A percentile compares a stretch with the other conserved stretches of the same genome.
These are phyloP conservation scores for Nicotiana tabacum DNA, from an alignment of 257 asterid genomes.

Conservation along the genomic window DNA sequence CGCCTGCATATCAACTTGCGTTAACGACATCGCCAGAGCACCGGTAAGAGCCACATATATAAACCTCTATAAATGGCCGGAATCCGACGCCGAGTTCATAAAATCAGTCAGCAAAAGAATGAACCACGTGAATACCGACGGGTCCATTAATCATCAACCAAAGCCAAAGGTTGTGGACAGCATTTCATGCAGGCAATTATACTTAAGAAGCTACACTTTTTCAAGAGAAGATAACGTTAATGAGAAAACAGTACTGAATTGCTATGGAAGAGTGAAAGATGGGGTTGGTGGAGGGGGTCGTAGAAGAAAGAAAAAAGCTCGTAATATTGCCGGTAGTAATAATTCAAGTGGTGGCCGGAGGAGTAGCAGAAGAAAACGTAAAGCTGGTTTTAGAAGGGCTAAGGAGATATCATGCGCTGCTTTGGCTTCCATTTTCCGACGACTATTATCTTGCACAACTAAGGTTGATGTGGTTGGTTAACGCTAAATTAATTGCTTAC, in stretches of 20 bases:
- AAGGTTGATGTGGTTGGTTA: constrained; percentile 67
- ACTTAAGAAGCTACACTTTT: constrained; percentile 79
- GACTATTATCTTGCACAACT: constrained; percentile 73
- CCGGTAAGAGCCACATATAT: constrained; percentile 66
- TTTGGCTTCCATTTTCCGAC: constrained; percentile 53
- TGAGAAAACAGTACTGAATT: constrained; percentile 25
- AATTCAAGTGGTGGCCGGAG: background rate
- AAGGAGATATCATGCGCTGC: constrained; percentile 38
- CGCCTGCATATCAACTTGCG: constrained; percentile 52
- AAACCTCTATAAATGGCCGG: constrained; percentile 91
- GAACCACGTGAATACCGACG: background rate
- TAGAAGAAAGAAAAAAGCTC: constrained; percentile 12
- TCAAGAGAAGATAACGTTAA: constrained; percentile 53
- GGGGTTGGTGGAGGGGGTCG: constrained; percentile 7
- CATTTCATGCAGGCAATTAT: constrained; percentile 72
- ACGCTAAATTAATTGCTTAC: background rate
- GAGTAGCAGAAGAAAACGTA: constrained; percentile 18
- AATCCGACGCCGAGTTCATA: constrained; percentile 73
- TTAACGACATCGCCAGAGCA: constrained; percentile 29
- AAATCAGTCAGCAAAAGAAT: constrained; percentile 50
- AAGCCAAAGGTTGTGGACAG: constrained; percentile 64
- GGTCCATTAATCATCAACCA: constrained; percentile 11
- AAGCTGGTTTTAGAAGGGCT: constrained; percentile 29
- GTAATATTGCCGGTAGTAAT: constrained; percentile 5
- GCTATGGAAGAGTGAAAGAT: constrained; percentile 26